Conservation (phyloP, 179 eudicot species). For the Vitellaria paradoxa region DNA sequence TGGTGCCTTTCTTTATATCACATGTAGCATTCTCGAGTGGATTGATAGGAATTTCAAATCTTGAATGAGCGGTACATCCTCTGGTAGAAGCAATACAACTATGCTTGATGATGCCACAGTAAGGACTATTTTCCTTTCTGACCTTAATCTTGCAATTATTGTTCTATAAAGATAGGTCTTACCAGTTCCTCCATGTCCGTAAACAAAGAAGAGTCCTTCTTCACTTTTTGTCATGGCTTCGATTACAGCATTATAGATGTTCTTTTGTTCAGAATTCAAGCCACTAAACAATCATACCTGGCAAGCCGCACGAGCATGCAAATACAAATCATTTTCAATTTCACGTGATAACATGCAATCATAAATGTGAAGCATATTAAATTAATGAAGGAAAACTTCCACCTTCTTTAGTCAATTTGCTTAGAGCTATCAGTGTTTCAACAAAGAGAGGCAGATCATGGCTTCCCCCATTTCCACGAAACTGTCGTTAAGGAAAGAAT, state of each 20-base stretch:
- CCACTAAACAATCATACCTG: slow-evolving; percentile 53
- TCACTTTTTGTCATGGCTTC: no score
- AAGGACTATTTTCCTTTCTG: no score
- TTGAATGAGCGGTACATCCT: no score
- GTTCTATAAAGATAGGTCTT: no score
- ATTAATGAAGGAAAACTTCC: slow-evolving; percentile 4
- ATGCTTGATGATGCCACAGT: no score
- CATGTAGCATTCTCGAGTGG: slow-evolving; percentile 5
- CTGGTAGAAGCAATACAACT: no score
- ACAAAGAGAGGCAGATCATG: slow-evolving; percentile 84
- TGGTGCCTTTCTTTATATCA: slow-evolving; percentile 4
- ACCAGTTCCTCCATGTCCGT: no score
- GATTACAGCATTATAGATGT: no score
- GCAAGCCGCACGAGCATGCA: slow-evolving; percentile 5
- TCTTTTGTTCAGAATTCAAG: no score
- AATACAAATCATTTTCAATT: neutral
- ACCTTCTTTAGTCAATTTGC: slow-evolving; percentile 88
- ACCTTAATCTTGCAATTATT: no score
- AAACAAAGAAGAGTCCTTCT: no score
- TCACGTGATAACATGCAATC: neutral
- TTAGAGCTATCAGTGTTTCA: slow-evolving; percentile 76
- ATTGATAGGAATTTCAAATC: no score
- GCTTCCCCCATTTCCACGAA: slow-evolving; percentile 98
- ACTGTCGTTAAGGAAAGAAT: slow-evolving; percentile 39
- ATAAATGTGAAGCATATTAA: neutral